phyloP scores from a whole-genome alignment of 176 grass and related monocot genomes.

The Hordeum vulgare region DNA sequence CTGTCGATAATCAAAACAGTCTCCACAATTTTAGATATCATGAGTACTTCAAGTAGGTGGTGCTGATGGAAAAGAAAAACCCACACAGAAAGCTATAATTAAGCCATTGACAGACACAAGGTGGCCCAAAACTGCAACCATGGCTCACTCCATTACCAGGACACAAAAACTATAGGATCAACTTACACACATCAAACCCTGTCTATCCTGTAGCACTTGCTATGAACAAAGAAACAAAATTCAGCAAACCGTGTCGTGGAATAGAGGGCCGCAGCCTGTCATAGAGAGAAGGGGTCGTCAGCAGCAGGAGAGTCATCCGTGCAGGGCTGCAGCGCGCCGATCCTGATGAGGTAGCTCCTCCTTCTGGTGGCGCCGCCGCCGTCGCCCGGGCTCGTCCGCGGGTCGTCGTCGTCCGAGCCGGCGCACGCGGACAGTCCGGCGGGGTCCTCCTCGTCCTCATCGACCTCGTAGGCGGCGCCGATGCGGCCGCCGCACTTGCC shows the following conservation, averaged over 20 bases:
- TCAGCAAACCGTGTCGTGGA: neutral
- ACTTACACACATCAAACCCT: neutral
- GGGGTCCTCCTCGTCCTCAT: neutral
- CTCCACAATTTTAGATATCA: neutral
- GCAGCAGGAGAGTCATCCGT: slow-evolving; percentile 24
- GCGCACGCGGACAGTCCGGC: neutral
- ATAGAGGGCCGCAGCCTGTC: neutral
- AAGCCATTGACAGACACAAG: neutral
- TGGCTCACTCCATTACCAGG: neutral
- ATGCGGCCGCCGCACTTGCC: slow-evolving; percentile 52
- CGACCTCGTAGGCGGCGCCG: slow-evolving; percentile 24
- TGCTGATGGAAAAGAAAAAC: neutral
- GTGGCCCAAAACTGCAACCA: neutral
- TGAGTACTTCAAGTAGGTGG: neutral
- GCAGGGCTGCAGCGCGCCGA: slow-evolving; percentile 60
- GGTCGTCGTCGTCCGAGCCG: slow-evolving; percentile 21
- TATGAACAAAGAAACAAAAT: neutral
- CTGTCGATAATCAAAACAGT: neutral
- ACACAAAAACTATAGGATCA: neutral
- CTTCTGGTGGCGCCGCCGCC: neutral
- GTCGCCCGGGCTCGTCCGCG: slow-evolving; percentile 21
- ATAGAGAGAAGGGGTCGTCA: slow-evolving; percentile 6
- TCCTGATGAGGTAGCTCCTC: slow-evolving; percentile 62
- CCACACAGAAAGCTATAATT: neutral
- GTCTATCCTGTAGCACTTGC: too few species aligned